Percentiles rank a stretch among this genome's conserved stretches.
Conservation (phyloP, 345 rosid species). For the Citrus reticulata region DNA sequence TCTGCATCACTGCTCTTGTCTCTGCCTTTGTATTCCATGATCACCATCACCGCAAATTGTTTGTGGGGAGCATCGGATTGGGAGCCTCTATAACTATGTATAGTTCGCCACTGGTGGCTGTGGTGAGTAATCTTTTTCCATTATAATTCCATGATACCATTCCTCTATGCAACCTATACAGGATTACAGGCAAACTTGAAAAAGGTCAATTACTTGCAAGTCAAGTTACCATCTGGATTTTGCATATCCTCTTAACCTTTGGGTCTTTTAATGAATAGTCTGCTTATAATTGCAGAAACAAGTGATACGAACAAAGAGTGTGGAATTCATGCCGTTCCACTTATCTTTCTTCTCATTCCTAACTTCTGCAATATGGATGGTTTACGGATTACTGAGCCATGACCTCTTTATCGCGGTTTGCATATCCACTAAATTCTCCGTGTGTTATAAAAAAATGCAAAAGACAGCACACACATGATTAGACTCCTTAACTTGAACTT, state of each 20-base stretch:
- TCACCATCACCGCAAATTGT: constrained; percentile 58
- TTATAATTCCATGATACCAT: not conserved
- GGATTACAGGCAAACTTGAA: not conserved
- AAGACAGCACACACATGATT: not conserved
- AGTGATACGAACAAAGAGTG: constrained; percentile 73
- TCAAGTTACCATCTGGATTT: not conserved
- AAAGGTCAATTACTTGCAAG: not conserved
- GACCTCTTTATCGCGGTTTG: constrained; percentile 81
- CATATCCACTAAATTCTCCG: not conserved
- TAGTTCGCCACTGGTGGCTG: constrained; percentile 62
- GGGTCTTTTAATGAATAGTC: not conserved
- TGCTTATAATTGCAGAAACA: constrained; percentile 46
- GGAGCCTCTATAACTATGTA: constrained; percentile 68
- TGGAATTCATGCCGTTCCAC: constrained; percentile 91
- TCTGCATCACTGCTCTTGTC: constrained; percentile 30
- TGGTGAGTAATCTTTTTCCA: constrained; percentile 41
- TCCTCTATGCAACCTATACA: not conserved
- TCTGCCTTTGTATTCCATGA: constrained; percentile 53
- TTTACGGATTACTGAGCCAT: constrained; percentile 65
- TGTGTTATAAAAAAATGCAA: not conserved
- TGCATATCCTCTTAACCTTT: not conserved
- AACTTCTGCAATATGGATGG: constrained; percentile 68
- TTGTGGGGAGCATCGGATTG: constrained; percentile 68
- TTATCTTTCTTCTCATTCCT: constrained; percentile 77
- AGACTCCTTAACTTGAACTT: not conserved